Evolutionary conservation across 768 basidiomycete genomes (phyloP).

Genomic region (Austroboletus festivus): DNA sequence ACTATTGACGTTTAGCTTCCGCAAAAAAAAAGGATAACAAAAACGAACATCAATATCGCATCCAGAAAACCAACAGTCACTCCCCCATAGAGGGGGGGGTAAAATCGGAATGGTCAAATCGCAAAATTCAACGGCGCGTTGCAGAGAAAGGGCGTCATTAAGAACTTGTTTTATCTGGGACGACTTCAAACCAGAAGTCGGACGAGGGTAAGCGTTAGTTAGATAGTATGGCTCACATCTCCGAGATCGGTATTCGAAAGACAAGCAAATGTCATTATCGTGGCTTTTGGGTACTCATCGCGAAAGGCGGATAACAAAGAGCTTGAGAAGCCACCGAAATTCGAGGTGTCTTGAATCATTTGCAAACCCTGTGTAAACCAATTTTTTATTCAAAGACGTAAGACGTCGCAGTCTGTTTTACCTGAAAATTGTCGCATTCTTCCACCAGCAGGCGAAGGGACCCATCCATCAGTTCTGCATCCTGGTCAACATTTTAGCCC

Average conservation of each 20-base stretch:
- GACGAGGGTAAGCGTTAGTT: conserved; percentile 1
- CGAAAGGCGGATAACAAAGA: conserved; percentile 58
- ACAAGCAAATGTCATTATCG: conserved; percentile 54
- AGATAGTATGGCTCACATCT: conserved; percentile 39
- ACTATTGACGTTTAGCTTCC: conserved; percentile 26
- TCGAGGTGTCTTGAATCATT: conserved; percentile 55
- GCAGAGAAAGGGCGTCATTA: conserved; percentile 63
- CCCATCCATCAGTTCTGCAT: conserved; percentile 64
- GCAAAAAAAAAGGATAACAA: conserved; percentile 3
- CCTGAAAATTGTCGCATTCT: conserved; percentile 75
- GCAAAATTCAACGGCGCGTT: conserved; percentile 46
- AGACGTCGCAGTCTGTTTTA: conserved; percentile 20
- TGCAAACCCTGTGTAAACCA: conserved; percentile 57
- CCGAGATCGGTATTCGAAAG: conserved; percentile 46
- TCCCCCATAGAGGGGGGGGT: conserved; percentile 43
- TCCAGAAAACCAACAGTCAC: conserved; percentile 25
- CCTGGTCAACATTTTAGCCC: conserved; percentile 36
- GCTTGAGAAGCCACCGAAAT: conserved; percentile 64
- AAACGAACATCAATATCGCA: conserved; percentile 17
- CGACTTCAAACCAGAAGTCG: conserved; percentile 26
- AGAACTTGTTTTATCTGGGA: conserved; percentile 42
- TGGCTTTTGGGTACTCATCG: conserved; percentile 67
- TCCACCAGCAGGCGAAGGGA: conserved; percentile 66
- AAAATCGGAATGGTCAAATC: conserved; percentile 52
- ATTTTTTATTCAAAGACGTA: background rate